phyloP scores from a whole-genome alignment of 2,329 filamentous ascomycete species.

The Achaetomium macrosporum region DNA sequence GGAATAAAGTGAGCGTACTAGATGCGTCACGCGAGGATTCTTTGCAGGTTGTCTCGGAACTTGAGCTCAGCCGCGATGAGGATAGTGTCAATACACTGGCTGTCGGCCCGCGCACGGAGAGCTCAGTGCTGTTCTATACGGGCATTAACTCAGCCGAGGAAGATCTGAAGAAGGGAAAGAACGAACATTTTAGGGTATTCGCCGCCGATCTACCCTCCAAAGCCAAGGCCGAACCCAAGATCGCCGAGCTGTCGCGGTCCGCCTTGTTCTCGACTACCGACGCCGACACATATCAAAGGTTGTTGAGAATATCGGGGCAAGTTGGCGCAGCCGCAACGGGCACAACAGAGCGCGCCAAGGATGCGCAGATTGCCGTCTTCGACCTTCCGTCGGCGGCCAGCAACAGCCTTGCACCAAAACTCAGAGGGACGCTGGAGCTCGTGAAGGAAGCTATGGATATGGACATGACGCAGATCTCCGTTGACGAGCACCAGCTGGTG shows the following conservation, averaged over 20 bases:
- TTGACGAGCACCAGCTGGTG: constrained; percentile 62
- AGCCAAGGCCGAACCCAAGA: constrained; percentile 31
- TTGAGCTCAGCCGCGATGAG: constrained; percentile 75
- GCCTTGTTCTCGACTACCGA: constrained; percentile 50
- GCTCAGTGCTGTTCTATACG: constrained; percentile 56
- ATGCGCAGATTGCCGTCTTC: constrained; percentile 76
- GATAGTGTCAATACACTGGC: constrained; percentile 84
- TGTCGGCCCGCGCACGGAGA: constrained; percentile 55
- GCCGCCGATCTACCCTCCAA: constrained; percentile 43
- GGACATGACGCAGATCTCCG: constrained; percentile 59
- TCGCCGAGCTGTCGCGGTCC: constrained; percentile 48
- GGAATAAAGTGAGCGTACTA: constrained; percentile 77
- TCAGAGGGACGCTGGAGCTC: constrained; percentile 46
- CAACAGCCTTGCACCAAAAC: constrained; percentile 39
- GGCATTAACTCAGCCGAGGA: constrained; percentile 77
- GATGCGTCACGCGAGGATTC: constrained; percentile 62
- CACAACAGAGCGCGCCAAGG: constrained; percentile 49
- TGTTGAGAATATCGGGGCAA: constrained; percentile 51
- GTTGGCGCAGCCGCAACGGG: constrained; percentile 76
- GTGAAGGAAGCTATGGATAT: constrained; percentile 59
- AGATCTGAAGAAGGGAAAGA: constrained; percentile 68
- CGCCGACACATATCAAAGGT: constrained; percentile 51
- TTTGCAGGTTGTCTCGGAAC: constrained; percentile 60
- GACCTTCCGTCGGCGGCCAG: constrained; percentile 52
- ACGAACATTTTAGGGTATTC: constrained; percentile 78